Evolutionary conservation across 2,329 filamentous ascomycete species (phyloP), one percentile per base, ranked within the genome.

Genomic region (Fusarium nodosum): DNA sequence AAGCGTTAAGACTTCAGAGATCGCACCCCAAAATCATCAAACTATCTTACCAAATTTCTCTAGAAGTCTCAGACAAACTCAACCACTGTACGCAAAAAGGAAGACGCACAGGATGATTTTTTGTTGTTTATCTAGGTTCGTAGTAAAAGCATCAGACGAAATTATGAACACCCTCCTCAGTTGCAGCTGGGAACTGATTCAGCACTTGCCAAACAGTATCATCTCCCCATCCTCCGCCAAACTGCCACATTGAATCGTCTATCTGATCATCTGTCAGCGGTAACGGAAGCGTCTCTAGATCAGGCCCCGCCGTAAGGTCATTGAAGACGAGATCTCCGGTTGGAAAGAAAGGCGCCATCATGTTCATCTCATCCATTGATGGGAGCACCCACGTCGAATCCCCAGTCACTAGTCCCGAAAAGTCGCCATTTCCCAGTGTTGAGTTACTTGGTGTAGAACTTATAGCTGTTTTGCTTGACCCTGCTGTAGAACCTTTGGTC

Each of bases 301-400:
- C 77, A 5, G 76, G 76, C 13, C 82, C 78, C n/a, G 81, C 84
- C 15, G 80, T 82, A 6, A 89, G 78, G 34, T 88, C 83, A 66
- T 89, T 87, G 71, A 85, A 88, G 1, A 87, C 77, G 7, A 90
- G 77, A 68, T 89, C 87, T 22, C 84, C 83, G 60, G 85, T 87
- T 0, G 87, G 84, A 56, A 87, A 88, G 61, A 88, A 82, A 18
- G 86, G 85, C 66, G 85, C 82, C 60, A 90, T 81, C 13, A 79
- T 78, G 24, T 82, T 78, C 70, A 88, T 83, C 69, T 85, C 82
- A 62, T 86, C 85, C 57, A 80, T 77, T 9, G 78, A 77, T 3
- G 84, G 83, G 42, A 83, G 69, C 18, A 77, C 75, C 81, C 82
- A 84, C 48, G 81, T 78, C 4, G 53, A 68, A 18, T 62, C 65